Percentiles rank a stretch among this genome's conserved stretches.
Evolutionary conservation across 257 asterid genomes (phyloP).

Genomic region (Solanum sejunctum): DNA sequence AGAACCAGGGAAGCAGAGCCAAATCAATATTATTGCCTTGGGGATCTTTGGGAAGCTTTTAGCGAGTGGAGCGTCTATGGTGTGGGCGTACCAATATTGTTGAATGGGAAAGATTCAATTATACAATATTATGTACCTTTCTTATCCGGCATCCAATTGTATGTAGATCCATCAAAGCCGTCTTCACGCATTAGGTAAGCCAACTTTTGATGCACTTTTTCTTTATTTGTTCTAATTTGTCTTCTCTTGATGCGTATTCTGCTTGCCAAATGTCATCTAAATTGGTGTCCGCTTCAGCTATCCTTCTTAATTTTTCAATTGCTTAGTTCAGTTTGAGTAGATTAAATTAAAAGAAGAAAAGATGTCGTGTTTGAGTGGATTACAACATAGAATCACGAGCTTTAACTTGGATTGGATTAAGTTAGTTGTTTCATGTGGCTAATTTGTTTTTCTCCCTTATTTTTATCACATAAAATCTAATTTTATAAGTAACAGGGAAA

Average conservation of each 20-base stretch:
- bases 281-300: neutral
- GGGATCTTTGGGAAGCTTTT: constrained; percentile 60
- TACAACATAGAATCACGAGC: neutral
- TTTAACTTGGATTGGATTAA: neutral
- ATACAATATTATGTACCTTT: constrained; percentile 65
- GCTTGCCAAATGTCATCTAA: neutral
- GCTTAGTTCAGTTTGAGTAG: neutral
- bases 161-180: constrained; percentile 35
- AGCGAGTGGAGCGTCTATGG: constrained; percentile 56
- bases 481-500: neutral
- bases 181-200: constrained; percentile 32
- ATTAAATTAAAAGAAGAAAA: neutral
- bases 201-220: neutral
- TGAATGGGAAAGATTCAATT: constrained; percentile 31
- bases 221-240: neutral
- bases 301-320: neutral
- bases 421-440: neutral
- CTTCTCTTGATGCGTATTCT: neutral
- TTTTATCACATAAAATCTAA: neutral
- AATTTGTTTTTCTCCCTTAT: neutral
- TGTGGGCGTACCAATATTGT: constrained; percentile 50
- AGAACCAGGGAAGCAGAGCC: constrained; percentile 21
- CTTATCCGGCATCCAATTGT: constrained; percentile 76
- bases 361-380: neutral
- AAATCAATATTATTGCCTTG: constrained; percentile 35